A percentile compares a stretch with the other conserved stretches of the same genome.
Conservation (phyloP, 192 early-diverging fungal genomes). For the Backusella luteola region DNA sequence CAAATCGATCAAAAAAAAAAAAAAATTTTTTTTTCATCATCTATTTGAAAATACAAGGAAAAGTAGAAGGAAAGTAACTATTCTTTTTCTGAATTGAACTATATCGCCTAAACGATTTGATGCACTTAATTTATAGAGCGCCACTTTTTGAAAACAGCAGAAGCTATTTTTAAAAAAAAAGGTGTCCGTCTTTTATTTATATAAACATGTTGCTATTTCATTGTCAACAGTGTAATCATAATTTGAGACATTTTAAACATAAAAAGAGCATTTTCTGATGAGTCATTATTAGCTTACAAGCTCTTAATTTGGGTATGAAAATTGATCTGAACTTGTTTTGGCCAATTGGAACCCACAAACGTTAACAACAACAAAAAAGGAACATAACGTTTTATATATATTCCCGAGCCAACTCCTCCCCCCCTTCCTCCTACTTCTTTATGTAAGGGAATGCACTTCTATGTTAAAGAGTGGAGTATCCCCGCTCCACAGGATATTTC, state of each 20-base stretch:
- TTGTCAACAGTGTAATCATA: not conserved
- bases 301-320: not conserved
- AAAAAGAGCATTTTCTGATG: not conserved
- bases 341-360: not conserved
- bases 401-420: not conserved
- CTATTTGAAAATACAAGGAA: not conserved
- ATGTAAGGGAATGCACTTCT: not conserved
- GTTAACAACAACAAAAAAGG: no score
- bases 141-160: not conserved
- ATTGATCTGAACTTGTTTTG: not conserved
- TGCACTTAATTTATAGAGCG: not conserved
- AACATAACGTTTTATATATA: no score
- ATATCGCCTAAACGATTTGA: not conserved
- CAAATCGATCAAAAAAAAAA: no score
- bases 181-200: not conserved
- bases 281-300: not conserved
- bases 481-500: slow-evolving; percentile 2
- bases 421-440: not conserved
- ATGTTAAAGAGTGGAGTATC: not conserved
- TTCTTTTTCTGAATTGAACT: no score
- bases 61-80: not conserved
- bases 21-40: no score
- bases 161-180: not conserved
- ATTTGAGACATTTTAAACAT: not conserved
- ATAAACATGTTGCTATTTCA: not conserved